Evolutionary conservation across 441 rosid genomes (phyloP).

Genomic region (Kokia cookei): DNA sequence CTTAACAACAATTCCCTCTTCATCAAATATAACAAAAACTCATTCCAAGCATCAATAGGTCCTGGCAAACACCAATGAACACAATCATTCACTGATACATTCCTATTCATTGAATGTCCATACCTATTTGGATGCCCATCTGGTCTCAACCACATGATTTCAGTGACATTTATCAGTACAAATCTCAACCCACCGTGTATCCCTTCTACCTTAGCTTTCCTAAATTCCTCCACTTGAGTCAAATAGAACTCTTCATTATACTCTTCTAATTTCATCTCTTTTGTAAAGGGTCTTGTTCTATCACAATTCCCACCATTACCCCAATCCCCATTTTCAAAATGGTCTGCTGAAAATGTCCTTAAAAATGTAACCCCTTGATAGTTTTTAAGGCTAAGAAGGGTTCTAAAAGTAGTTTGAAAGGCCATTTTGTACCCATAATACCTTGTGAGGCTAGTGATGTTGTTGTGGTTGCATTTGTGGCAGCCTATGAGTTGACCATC

Average conservation of each 20-base stretch:
- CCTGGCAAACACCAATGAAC: slow-evolving; percentile 96
- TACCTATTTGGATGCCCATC: slow-evolving; percentile 70
- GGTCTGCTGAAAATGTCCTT: slow-evolving; percentile 66
- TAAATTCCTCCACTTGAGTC: slow-evolving; percentile 58
- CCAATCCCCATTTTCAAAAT: slow-evolving; percentile 70
- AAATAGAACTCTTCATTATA: slow-evolving; percentile 36
- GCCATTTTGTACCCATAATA: slow-evolving; percentile 61
- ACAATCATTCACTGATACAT: slow-evolving; percentile 48
- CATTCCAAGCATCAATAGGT: slow-evolving; percentile 81
- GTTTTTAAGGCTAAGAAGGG: slow-evolving; percentile 27
- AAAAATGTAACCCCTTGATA: slow-evolving; percentile 46
- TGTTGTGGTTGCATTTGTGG: slow-evolving; percentile 35
- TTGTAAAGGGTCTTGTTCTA: slow-evolving; percentile 48
- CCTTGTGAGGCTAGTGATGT: slow-evolving; percentile 33
- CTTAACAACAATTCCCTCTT: slow-evolving; percentile 20
- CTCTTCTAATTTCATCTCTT: slow-evolving; percentile 41
- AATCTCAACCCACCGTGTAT: slow-evolving; percentile 35
- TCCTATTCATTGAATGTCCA: slow-evolving; percentile 38
- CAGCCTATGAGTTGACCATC: slow-evolving; percentile 48
- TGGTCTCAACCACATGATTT: slow-evolving; percentile 64
- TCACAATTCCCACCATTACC: slow-evolving; percentile 55
- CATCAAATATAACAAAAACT: slow-evolving; percentile 52
- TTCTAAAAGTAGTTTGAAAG: slow-evolving; percentile 46
- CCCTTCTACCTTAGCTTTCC: slow-evolving; percentile 40
- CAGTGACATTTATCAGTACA: slow-evolving; percentile 44